Evolutionary conservation across 495 filamentous ascomycete genomes (phyloP).

Genomic region (Pseudevernia furfuracea): DNA sequence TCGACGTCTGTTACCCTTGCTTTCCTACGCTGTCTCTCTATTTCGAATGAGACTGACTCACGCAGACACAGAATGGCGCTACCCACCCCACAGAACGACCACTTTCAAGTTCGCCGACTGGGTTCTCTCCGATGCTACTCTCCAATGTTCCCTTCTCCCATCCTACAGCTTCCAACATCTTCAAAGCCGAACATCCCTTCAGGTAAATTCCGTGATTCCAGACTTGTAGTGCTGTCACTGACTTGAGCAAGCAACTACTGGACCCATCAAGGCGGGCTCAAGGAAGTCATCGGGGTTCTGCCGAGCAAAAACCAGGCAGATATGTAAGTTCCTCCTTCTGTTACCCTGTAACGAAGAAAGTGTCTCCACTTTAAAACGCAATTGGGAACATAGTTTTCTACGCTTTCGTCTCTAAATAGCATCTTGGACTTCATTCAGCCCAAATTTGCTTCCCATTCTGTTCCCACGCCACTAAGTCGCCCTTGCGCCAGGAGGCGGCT

Average conservation of each 20-base stretch:
- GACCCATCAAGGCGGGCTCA: slow-evolving; percentile 62
- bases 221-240: slow-evolving; percentile 48
- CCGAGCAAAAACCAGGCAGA: slow-evolving; percentile 65
- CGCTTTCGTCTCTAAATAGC: background rate
- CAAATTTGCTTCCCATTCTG: background rate
- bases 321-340: slow-evolving; percentile 33
- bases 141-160: slow-evolving; percentile 60
- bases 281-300: slow-evolving; percentile 61
- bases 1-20: slow-evolving; percentile 3
- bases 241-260: slow-evolving; percentile 68
- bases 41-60: background rate
- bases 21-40: background rate
- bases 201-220: slow-evolving; percentile 7
- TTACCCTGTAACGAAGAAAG: background rate
- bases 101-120: slow-evolving; percentile 21
- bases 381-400: background rate
- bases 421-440: background rate
- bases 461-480: background rate
- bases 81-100: slow-evolving; percentile 17
- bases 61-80: slow-evolving; percentile 11
- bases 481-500: background rate
- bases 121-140: slow-evolving; percentile 42
- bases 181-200: slow-evolving; percentile 36
- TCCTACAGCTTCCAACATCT: slow-evolving; percentile 56
- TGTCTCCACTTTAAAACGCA: background rate